Evolutionary conservation across 1,284 basidiomycete species (phyloP).

Genomic region (Laetiporus sulphureus): DNA sequence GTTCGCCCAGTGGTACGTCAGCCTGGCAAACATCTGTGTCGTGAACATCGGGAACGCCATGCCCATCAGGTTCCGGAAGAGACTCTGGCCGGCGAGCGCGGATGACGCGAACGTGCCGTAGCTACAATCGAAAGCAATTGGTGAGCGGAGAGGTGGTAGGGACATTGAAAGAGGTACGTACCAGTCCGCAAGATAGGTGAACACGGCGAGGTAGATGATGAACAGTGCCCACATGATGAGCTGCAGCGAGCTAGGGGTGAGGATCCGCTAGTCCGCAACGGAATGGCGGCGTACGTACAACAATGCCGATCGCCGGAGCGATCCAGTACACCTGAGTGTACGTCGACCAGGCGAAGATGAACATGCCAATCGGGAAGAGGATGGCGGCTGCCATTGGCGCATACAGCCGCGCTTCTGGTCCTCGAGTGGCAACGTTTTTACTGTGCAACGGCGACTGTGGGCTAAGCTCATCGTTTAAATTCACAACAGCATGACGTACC

Average conservation of each 20-base stretch:
- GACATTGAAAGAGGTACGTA: slow-evolving; percentile 17
- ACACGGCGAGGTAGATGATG: slow-evolving; percentile 59
- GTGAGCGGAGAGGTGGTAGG: neutral
- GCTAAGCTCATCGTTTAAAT: neutral
- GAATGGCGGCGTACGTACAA: slow-evolving; percentile 27
- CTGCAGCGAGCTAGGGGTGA: slow-evolving; percentile 6
- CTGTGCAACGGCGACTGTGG: too few relatives aligned
- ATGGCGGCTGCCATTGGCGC: slow-evolving; percentile 58
- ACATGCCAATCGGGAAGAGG: slow-evolving; percentile 57
- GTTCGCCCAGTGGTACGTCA: slow-evolving; percentile 68
- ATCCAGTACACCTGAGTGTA: slow-evolving; percentile 51
- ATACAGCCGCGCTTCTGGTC: slow-evolving; percentile 73
- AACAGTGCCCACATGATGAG: slow-evolving; percentile 45
- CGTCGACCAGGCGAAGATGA: slow-evolving; percentile 60
- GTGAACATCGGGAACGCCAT: slow-evolving; percentile 63
- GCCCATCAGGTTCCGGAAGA: slow-evolving; percentile 56
- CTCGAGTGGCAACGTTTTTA: slow-evolving; percentile 45
- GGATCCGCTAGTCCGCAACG: neutral
- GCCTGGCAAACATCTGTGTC: slow-evolving; percentile 47
- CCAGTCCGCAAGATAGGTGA: slow-evolving; percentile 74
- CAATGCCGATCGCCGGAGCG: slow-evolving; percentile 45
- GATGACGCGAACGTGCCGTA: slow-evolving; percentile 73
- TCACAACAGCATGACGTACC: neutral
- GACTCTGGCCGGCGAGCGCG: slow-evolving; percentile 73
- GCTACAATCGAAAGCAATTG: slow-evolving; percentile 24